Percentiles rank a stretch among this genome's conserved stretches.
Evolutionary conservation across 2,329 filamentous ascomycete genomes (phyloP).

Genomic region (Ceratocystis huliohia): DNA sequence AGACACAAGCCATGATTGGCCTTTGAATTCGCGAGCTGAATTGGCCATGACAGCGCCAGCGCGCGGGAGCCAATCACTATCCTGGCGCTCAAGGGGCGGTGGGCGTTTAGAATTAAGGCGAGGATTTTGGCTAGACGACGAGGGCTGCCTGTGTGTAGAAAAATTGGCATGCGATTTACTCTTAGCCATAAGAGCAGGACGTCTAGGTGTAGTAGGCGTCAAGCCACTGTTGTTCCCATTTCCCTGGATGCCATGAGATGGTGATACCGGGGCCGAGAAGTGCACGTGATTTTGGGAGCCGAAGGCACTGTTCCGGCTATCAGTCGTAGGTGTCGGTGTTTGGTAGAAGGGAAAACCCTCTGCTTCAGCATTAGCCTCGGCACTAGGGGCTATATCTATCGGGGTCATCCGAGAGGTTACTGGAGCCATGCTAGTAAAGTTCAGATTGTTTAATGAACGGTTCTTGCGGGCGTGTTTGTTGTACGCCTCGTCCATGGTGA

Average conservation of each 20-base stretch:
- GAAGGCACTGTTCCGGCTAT: conserved; percentile 32
- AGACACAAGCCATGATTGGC: conserved; percentile 55
- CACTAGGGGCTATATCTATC: conserved; percentile 30
- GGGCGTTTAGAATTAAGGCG: conserved; percentile 20
- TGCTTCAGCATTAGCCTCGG: background rate
- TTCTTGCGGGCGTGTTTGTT: conserved; percentile 49
- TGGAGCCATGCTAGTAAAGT: conserved; percentile 48
- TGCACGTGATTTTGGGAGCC: conserved; percentile 29
- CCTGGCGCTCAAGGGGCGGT: conserved; percentile 30
- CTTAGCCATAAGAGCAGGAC: conserved; percentile 36
- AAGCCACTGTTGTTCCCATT: conserved; percentile 31
- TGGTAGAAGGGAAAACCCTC: conserved; percentile 14
- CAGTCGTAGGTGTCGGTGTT: background rate
- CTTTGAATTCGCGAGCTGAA: conserved; percentile 53
- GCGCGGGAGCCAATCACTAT: conserved; percentile 53
- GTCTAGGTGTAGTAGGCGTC: conserved; percentile 21
- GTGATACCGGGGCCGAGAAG: conserved; percentile 42
- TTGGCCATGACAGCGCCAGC: conserved; percentile 49
- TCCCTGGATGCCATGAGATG: conserved; percentile 24
- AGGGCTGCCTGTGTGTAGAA: conserved; percentile 34
- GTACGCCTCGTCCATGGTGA: conserved; percentile 46
- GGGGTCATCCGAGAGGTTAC: conserved; percentile 49
- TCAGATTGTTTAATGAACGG: conserved; percentile 45
- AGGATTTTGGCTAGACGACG: conserved; percentile 17
- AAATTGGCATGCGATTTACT: conserved; percentile 43